Evolutionary conservation across 805 yeast genomes (phyloP), one percentile per base, ranked within the genome.

Genomic region (Teunomyces atbi): DNA sequence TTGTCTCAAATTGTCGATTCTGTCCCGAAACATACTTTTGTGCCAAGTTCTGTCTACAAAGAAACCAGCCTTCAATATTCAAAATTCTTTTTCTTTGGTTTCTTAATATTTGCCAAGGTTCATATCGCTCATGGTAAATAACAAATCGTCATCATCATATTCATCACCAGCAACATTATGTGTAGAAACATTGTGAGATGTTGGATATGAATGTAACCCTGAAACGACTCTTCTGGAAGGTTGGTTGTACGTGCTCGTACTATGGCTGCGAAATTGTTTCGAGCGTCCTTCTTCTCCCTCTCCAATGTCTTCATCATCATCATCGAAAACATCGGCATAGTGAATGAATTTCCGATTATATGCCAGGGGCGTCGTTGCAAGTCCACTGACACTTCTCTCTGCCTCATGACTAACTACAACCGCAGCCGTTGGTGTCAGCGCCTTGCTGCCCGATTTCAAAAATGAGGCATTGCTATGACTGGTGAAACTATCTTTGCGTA

Each of bases 41-140:
- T 34, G 15, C 20, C 26, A 34, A 5, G 18, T 18, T 19, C 21
- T 12, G 16, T 16, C 33, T 30, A 15, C 6, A 12, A 13, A 27
- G 8, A 30, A 30, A 13, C 33, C 33, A 30, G 33, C 33, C 15
- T n/a, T 29, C 6, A 29, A 29, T 32, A 10, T 33, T 16, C 23
- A 6, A 18, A 16, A 33, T 19, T 10, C 4, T 20, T 36, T 18
- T 10, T 12, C 11, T 11, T n/a, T 36, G 29, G 21, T 43, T 23
- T 5, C 18, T 19, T 33, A 42, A 23, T 57, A 49, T 53, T 60
- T 64, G 20, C 72, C 64, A 12, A 77, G 58, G 56, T 78, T 80
- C 88, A 84, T 83, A 56, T 84, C 89, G 59, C 89, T 84, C 89
- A 83, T 83, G 18, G 86, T 78, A 61, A 83, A 83, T 40, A 83